Percentiles rank a stretch among this genome's conserved stretches.
Evolutionary conservation across 352 stramenopile genomes (phyloP).

Genomic region (Phytophthora crassamura): DNA sequence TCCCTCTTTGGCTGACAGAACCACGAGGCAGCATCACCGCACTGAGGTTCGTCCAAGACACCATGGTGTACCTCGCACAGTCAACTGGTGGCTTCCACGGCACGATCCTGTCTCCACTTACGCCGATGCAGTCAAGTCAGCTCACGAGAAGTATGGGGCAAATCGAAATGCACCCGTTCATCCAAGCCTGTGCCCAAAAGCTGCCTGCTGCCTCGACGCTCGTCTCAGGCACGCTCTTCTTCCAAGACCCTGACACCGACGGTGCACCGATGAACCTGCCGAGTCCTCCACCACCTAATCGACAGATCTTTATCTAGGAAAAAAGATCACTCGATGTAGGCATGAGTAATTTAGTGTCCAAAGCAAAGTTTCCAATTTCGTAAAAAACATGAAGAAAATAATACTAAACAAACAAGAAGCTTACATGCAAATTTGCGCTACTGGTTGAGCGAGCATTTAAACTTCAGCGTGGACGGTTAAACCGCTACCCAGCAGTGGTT

Average conservation of each 20-base stretch:
- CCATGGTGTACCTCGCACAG: slow-evolving; percentile 37
- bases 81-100: slow-evolving; percentile 21
- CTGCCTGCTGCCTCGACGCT: slow-evolving; percentile 25
- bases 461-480: slow-evolving; percentile 20
- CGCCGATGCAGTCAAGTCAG: slow-evolving; percentile 34
- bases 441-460: neutral
- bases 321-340: neutral
- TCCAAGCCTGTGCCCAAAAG: slow-evolving; percentile 45
- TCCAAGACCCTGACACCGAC: slow-evolving; percentile 30
- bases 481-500: slow-evolving; percentile 49
- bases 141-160: slow-evolving; percentile 43
- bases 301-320: slow-evolving; percentile 34
- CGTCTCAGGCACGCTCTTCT: slow-evolving; percentile 33
- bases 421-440: neutral
- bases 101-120: slow-evolving; percentile 34
- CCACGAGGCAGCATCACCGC: slow-evolving; percentile 38
- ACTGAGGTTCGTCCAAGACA: slow-evolving; percentile 32
- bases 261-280: slow-evolving; percentile 28
- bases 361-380: slow-evolving; percentile 6
- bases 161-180: slow-evolving; percentile 51
- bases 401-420: slow-evolving; percentile 11
- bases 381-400: slow-evolving; percentile 5
- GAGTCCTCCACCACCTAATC: slow-evolving; percentile 29
- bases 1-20: slow-evolving; percentile 37
- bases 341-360: slow-evolving; percentile 15